Base-by-base conservation (phyloP, 2,329 filamentous ascomycete species). In the Cylindrodendrum hubeiense region DNA sequence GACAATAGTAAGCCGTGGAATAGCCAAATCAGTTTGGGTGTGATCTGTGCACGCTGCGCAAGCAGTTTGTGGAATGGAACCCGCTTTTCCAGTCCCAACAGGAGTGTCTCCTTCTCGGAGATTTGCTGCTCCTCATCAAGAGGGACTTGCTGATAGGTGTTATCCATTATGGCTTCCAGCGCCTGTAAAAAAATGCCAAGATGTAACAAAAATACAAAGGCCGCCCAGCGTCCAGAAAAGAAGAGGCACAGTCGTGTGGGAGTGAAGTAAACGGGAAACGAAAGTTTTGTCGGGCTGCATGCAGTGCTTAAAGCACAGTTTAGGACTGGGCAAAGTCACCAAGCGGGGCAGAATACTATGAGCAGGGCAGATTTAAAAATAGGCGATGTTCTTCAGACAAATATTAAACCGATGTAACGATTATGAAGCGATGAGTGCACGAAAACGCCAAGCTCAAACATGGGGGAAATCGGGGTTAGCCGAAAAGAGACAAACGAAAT, bases 1-100 rank as follows among this genome's bases (percentile, higher is more conserved):
- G 66, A 62, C 0, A 72, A 28, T 6, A 72, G 24, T 0, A 72
- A 5, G 0, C 66, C 70, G 7, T 72, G 70, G 1, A 54, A 57
- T 7, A 63, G 19, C 70, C 70, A 72, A n/a, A 66, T n/a, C 0
- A 67, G 13, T 1, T 54, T 50, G 1, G 53, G 41, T 10, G 60
- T 24, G 6, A 63, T 41, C 10, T 39, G 8, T 13, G 44, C n/a
- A 44, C 12, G 46, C 0, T 54, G 46, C 6, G 26, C 13, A 6
- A 47, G 22, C 9, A 22, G 22, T 2, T 49, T 56, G 5, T 56
- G 7, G 2, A 60, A 34, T 3, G 22, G 44, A 5, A 57, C 21
- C 19, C 60, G 56, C 22, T 51, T 39, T 10, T 60, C 49, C 1
- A 51, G 49, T 1, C 56, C 56, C 12, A 60, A 39, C 2, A 71